Conservation (phyloP, 1,284 basidiomycete genomes). For the Fomitopsis betulina region DNA sequence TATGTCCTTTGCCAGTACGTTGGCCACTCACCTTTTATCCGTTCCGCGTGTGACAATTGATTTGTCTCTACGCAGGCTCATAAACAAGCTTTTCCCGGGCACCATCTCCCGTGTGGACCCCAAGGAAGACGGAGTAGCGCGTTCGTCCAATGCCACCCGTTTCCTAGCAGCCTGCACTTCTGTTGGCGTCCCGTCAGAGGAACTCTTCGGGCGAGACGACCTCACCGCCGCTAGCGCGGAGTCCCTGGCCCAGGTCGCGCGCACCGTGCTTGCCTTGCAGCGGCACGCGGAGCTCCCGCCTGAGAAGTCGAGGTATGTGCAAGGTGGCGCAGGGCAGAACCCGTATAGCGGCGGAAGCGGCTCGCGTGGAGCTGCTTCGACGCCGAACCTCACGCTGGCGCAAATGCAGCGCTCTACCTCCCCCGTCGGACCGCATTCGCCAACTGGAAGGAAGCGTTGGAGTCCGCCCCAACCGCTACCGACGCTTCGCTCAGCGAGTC, state of each 20-base stretch:
- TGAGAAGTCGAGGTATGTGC: slow-evolving; percentile 40
- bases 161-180: slow-evolving; percentile 69
- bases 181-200: slow-evolving; percentile 55
- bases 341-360: slow-evolving; percentile 32
- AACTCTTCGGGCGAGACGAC: slow-evolving; percentile 68
- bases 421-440: slow-evolving; percentile 24
- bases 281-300: slow-evolving; percentile 52
- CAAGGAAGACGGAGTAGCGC: slow-evolving; percentile 62
- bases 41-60: neutral
- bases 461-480: slow-evolving; percentile 51
- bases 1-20: slow-evolving; percentile 85
- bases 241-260: slow-evolving; percentile 60
- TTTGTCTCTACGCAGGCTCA: slow-evolving; percentile 41
- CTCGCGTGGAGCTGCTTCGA: slow-evolving; percentile 49
- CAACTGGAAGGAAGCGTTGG: slow-evolving; percentile 39
- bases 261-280: slow-evolving; percentile 61
- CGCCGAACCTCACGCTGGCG: slow-evolving; percentile 47
- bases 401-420: slow-evolving; percentile 24
- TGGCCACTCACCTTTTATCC: slow-evolving; percentile 12
- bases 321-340: slow-evolving; percentile 25
- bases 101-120: slow-evolving; percentile 60
- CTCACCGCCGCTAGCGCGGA: slow-evolving; percentile 57
- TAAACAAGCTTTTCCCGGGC: slow-evolving; percentile 67
- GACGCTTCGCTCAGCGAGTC: slow-evolving; percentile 50
- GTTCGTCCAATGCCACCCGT: slow-evolving; percentile 65